Evolutionary conservation across 192 early-diverging fungal genomes (phyloP).

Genomic region (Funneliformis mosseae): DNA sequence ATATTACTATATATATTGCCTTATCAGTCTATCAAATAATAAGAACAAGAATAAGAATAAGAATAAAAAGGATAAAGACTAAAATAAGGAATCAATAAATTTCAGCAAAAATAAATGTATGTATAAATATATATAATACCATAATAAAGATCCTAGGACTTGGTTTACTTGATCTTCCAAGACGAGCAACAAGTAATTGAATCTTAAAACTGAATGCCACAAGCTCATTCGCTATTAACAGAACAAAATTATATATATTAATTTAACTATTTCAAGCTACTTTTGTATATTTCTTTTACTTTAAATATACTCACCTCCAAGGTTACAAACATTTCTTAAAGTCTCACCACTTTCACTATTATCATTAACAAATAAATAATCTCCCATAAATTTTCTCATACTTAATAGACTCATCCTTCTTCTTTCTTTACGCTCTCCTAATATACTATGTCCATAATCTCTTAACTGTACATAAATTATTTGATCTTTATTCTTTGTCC

Average conservation of each 20-base stretch:
- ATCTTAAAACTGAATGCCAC: slow-evolving; percentile 65
- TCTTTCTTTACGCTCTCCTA: slow-evolving; percentile 89
- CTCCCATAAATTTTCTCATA: slow-evolving; percentile 86
- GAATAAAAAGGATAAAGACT: too few relatives aligned
- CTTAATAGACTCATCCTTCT: slow-evolving; percentile 82
- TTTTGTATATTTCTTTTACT: too few relatives aligned
- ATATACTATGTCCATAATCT: slow-evolving; percentile 90
- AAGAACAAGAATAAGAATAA: neutral
- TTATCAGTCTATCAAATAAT: slow-evolving; percentile 53
- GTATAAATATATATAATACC: slow-evolving; percentile 33
- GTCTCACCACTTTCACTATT: slow-evolving; percentile 49
- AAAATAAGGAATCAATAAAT: too few relatives aligned
- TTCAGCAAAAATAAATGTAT: neutral
- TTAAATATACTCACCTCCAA: slow-evolving; percentile 39
- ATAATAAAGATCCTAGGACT: slow-evolving; percentile 73
- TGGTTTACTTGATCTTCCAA: slow-evolving; percentile 73
- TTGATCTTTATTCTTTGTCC: slow-evolving; percentile 78
- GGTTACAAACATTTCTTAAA: slow-evolving; percentile 49
- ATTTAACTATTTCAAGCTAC: neutral
- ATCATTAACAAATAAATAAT: slow-evolving; percentile 78
- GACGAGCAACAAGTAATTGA: slow-evolving; percentile 65
- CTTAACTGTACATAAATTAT: slow-evolving; percentile 89
- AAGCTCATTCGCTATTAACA: slow-evolving; percentile 47
- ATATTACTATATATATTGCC: slow-evolving; percentile 60
- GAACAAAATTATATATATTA: neutral